A percentile compares a stretch with the other conserved stretches of the same genome.
phyloP scores from a whole-genome alignment of 106 monocot genomes.

The Gastrodia elata region DNA sequence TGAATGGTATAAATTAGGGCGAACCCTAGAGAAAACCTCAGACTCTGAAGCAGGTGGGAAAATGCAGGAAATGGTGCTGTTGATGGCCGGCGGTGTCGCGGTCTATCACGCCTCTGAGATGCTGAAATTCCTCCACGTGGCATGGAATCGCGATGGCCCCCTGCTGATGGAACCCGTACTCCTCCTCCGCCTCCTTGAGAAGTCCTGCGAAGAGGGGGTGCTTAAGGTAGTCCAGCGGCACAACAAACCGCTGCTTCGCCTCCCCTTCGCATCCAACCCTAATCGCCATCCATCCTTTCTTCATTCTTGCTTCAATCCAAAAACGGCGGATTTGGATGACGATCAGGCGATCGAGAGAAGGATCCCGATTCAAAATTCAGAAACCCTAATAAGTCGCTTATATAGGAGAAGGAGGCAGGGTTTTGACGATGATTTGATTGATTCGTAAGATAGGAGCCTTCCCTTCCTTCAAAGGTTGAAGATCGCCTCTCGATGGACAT shows the following conservation, averaged over 20 bases:
- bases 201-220: slow-evolving; percentile 34
- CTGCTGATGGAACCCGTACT: slow-evolving; percentile 37
- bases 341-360: too few species aligned
- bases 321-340: too few species aligned
- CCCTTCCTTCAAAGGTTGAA: too few species aligned
- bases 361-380: neutral
- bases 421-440: too few species aligned
- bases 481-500: too few species aligned
- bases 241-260: slow-evolving; percentile 26
- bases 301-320: neutral
- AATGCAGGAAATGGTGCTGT: slow-evolving; percentile 4
- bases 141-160: slow-evolving; percentile 39
- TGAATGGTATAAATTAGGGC: too few species aligned
- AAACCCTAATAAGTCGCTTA: neutral
- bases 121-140: slow-evolving; percentile 32
- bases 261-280: slow-evolving; percentile 35
- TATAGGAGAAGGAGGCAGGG: neutral
- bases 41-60: slow-evolving; percentile 1
- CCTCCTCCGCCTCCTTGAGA: slow-evolving; percentile 47
- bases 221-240: slow-evolving; percentile 40
- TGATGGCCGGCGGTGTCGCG: slow-evolving; percentile 4
- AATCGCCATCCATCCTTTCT: slow-evolving; percentile 43
- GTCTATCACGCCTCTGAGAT: slow-evolving; percentile 23
- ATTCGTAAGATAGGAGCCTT: too few species aligned
- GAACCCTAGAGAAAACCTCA: neutral